Conservation (phyloP, 768 basidiomycete species). For the Amanita pallidorosea region DNA sequence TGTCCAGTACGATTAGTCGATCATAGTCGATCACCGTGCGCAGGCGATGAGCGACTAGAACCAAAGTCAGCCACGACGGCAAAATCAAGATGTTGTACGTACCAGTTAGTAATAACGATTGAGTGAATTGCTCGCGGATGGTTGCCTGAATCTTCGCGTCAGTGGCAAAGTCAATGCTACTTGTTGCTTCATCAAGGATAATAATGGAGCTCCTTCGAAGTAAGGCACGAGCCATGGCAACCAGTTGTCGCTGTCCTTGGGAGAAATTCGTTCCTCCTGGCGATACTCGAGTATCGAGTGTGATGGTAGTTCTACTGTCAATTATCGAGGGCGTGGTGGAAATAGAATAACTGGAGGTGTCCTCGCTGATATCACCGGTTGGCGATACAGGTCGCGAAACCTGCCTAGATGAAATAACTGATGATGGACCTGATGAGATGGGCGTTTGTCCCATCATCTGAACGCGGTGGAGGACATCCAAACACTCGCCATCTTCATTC, state of each 20-base stretch:
- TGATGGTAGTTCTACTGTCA: constrained; percentile 45
- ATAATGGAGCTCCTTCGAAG: constrained; percentile 64
- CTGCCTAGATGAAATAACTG: constrained; percentile 35
- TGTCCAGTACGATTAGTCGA: constrained; percentile 71
- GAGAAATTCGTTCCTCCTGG: constrained; percentile 87
- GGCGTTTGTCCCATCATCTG: constrained; percentile 55
- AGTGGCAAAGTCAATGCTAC: constrained; percentile 79
- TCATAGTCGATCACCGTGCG: constrained; percentile 77
- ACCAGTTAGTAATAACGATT: constrained; percentile 56
- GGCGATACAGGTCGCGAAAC: constrained; percentile 34
- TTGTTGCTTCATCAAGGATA: constrained; percentile 76
- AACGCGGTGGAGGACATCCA: constrained; percentile 75
- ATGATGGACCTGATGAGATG: constrained; percentile 36
- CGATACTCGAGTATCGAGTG: constrained; percentile 71
- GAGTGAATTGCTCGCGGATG: constrained; percentile 76
- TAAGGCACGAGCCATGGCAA: constrained; percentile 78
- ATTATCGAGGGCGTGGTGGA: constrained; percentile 40
- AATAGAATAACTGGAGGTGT: constrained; percentile 19
- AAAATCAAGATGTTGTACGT: not conserved
- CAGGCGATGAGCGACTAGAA: constrained; percentile 59
- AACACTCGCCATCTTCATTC: constrained; percentile 67
- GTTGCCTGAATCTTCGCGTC: constrained; percentile 86
- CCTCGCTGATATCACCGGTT: constrained; percentile 25
- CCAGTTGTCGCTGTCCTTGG: constrained; percentile 82
- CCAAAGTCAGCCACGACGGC: too few species aligned